These are phyloP conservation scores for Lepiota brunneoincarnata DNA, from an alignment of 768 basidiomycete genomes.

Conservation along the genomic window DNA sequence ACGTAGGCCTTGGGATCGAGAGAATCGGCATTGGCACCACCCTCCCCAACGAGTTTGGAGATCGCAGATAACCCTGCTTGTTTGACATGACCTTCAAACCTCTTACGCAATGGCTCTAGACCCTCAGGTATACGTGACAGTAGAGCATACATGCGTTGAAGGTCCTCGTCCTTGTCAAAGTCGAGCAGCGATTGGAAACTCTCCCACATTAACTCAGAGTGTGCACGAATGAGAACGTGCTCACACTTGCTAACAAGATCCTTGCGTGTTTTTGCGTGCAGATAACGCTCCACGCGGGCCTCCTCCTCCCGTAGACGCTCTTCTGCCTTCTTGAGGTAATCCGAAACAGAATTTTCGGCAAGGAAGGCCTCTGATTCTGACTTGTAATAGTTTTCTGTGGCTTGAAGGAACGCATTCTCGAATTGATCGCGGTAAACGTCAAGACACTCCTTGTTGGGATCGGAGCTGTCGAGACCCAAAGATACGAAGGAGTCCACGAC, in stretches of 20 bases:
- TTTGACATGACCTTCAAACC: conserved; percentile 96
- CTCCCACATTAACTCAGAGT: conserved; percentile 89
- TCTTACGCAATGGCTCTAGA: conserved; percentile 88
- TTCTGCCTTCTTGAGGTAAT: conserved; percentile 97
- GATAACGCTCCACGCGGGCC: conserved; percentile 92
- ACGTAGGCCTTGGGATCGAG: conserved; percentile 96
- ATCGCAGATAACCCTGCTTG: conserved; percentile 83
- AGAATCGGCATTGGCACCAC: conserved; percentile 56
- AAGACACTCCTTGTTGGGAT: conserved; percentile 91
- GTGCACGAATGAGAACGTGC: conserved; percentile 88
- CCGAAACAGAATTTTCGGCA: conserved; percentile 87
- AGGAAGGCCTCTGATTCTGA: conserved; percentile 92
- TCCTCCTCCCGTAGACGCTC: conserved; percentile 93
- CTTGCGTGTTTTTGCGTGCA: conserved; percentile 89
- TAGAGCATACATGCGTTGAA: conserved; percentile 95
- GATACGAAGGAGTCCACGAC: conserved; percentile 98
- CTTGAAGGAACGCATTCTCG: conserved; percentile 82
- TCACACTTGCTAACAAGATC: conserved; percentile 86
- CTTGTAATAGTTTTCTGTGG: conserved; percentile 92
- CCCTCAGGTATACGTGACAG: conserved; percentile 93
- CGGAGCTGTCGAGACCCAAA: conserved; percentile 86
- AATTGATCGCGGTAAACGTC: conserved; percentile 96
- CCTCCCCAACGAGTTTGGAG: conserved; percentile 70
- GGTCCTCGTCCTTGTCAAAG: conserved; percentile 93
- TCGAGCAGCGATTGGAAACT: conserved; percentile 93